A percentile compares a stretch with the other conserved stretches of the same genome.
phyloP scores from a whole-genome alignment of 108 stramenopile species.

The Conticribra guillardii region DNA sequence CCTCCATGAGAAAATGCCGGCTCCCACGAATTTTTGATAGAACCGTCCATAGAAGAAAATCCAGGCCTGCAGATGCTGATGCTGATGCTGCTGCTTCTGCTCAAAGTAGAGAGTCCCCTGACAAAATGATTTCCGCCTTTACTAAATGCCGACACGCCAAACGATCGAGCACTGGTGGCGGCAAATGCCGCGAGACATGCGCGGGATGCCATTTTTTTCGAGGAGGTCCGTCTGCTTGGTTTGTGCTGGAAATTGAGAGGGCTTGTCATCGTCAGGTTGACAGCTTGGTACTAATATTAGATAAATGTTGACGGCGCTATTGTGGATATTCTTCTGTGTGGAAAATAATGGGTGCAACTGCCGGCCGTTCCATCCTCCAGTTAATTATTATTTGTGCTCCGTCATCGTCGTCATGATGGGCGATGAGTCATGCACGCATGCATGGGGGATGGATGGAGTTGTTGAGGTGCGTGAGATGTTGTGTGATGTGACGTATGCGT shows the following conservation, averaged over 20 bases:
- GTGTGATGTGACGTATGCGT: too few species aligned
- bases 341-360: too few species aligned
- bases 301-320: too few species aligned
- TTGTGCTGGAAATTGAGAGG: conserved; percentile 1
- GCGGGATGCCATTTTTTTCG: conserved; percentile 53
- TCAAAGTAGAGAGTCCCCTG: not conserved
- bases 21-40: not conserved
- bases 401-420: too few species aligned
- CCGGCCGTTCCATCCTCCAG: too few species aligned
- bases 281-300: not conserved
- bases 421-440: too few species aligned
- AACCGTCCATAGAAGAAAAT: not conserved
- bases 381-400: too few species aligned
- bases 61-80: not conserved
- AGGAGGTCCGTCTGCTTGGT: conserved; percentile 6
- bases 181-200: conserved; percentile 34
- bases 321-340: too few species aligned
- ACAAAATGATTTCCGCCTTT: not conserved
- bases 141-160: conserved; percentile 22
- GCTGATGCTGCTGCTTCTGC: not conserved
- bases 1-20: not conserved
- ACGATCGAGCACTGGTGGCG: conserved; percentile 19
- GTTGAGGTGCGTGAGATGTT: too few species aligned
- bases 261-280: conserved; percentile 14
- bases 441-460: too few species aligned